Evolutionary conservation across 2,329 filamentous ascomycete genomes (phyloP).

Genomic region (Alternaria rosae): DNA sequence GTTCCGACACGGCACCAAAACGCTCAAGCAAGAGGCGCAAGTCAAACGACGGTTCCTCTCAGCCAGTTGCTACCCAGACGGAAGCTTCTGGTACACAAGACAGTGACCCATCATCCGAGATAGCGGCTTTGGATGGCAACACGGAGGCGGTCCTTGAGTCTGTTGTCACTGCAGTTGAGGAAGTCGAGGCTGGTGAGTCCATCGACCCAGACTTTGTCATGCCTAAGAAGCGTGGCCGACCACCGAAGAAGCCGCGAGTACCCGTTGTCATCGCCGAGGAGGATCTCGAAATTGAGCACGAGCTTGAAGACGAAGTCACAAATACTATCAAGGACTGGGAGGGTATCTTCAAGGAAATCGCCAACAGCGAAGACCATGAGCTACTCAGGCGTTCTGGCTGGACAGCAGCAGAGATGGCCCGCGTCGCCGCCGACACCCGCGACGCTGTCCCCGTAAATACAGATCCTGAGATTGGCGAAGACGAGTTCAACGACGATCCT

Average conservation of each 20-base stretch:
- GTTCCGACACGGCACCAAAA: constrained; percentile 13
- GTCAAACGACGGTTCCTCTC: constrained; percentile 27
- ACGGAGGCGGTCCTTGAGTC: constrained; percentile 30
- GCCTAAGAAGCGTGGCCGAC: constrained; percentile 50
- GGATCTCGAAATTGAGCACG: constrained; percentile 57
- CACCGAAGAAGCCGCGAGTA: constrained; percentile 39
- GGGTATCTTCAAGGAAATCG: constrained; percentile 38
- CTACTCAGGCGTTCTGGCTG: constrained; percentile 35
- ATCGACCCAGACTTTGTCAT: constrained; percentile 29
- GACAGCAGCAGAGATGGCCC: constrained; percentile 39
- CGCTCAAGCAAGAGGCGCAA: constrained; percentile 37
- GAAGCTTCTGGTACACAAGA: constrained; percentile 11
- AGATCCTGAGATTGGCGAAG: constrained; percentile 70
- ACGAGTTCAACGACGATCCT: constrained; percentile 87
- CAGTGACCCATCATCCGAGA: constrained; percentile 13
- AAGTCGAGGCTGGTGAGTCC: constrained; percentile 21
- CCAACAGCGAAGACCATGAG: constrained; percentile 39
- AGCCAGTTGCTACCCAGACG: constrained; percentile 11
- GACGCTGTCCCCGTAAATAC: constrained; percentile 25
- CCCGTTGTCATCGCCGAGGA: constrained; percentile 51
- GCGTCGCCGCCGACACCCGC: constrained; percentile 33
- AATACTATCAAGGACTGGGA: constrained; percentile 44
- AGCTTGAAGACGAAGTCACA: constrained; percentile 56
- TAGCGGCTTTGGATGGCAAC: constrained; percentile 32
- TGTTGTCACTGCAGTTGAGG: constrained; percentile 29